Base-by-base conservation (phyloP, 495 filamentous ascomycete species). In the Neurospora sublineolata region DNA sequence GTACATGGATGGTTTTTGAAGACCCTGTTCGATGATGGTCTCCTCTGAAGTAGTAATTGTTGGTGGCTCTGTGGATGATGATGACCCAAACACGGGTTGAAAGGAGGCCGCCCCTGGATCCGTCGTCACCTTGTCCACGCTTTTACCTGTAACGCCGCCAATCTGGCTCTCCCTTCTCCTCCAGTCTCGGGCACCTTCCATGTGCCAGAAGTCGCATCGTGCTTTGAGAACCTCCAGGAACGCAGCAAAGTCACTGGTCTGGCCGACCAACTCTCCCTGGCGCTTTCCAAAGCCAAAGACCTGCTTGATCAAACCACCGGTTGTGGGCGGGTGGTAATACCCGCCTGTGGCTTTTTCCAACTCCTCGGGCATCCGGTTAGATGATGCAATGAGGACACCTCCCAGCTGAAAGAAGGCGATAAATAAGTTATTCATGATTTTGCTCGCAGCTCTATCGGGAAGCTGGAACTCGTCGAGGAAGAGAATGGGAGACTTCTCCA, bases 391-490 rank as follows among this genome's bases (percentile, higher is more conserved):
- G 6, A 93, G 81, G 7, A 92, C 91, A 37, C 91, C 91, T 1
- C 91, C 91, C 5, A 92, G 80, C 68, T 91, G 89, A 74, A 92
- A 92, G 77, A 93, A 92, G 9, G 83, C 81, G n/a, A 89, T 89
- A 73, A 92, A 86, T 23, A 92, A 81, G 75, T 89, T 89, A 39
- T 88, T 90, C 70, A 93, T 78, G 30, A 92, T 90, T 76, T 92
- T 92, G 69, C 86, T 87, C 18, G 90, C 85, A 0, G 86, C 89
- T 71, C 88, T 83, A 77, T 92, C 90, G 0, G 90, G 91, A 16
- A 93, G 80, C 75, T 93, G 90, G 73, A 93, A 92, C 75, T 93
- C 90, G 72, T 92, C 90, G 2, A 92, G 79, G 68, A 93, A 93
- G 3, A 92, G 77, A 69, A 92, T 90, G 1, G 90, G 90, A 36